These are phyloP conservation scores for Collybia sp. DNA, from an alignment of 768 basidiomycete species.

Conservation along the genomic window DNA sequence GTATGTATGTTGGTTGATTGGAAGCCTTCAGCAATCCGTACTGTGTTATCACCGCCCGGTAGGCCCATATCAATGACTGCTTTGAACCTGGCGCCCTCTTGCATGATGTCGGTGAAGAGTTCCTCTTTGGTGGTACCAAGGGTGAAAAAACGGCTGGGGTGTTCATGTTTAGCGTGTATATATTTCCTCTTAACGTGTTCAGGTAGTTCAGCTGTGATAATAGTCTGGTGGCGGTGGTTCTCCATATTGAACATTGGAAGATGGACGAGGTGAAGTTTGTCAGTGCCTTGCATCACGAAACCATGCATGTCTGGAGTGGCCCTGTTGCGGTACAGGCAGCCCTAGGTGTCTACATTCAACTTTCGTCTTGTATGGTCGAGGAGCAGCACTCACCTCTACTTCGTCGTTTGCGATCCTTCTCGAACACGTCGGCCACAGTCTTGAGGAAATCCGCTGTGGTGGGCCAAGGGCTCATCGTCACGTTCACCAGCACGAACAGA, in stretches of 20 bases:
- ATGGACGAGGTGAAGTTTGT: slow-evolving; percentile 26
- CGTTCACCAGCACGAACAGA: slow-evolving; percentile 29
- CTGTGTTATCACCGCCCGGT: neutral
- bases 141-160: slow-evolving; percentile 15
- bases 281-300: slow-evolving; percentile 33
- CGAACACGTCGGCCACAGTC: slow-evolving; percentile 26
- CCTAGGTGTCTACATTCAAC: slow-evolving; percentile 6
- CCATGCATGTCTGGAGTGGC: slow-evolving; percentile 21
- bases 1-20: slow-evolving; percentile 21
- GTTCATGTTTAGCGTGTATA: slow-evolving; percentile 7
- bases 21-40: neutral
- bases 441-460: slow-evolving; percentile 19
- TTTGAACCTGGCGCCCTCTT: neutral
- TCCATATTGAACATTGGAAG: slow-evolving; percentile 29
- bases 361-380: too few relatives aligned
- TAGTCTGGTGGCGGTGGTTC: slow-evolving; percentile 31
- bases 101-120: slow-evolving; percentile 4
- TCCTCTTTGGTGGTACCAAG: slow-evolving; percentile 2
- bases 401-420: slow-evolving; percentile 18
- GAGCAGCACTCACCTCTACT: slow-evolving; percentile 22
- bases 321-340: slow-evolving; percentile 24
- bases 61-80: neutral
- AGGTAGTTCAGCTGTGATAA: slow-evolving; percentile 24
- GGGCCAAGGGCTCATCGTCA: slow-evolving; percentile 39
- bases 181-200: slow-evolving; percentile 10